Conservation (phyloP, 2,329 filamentous ascomycete species). For the Aspergillus tubingensis region DNA sequence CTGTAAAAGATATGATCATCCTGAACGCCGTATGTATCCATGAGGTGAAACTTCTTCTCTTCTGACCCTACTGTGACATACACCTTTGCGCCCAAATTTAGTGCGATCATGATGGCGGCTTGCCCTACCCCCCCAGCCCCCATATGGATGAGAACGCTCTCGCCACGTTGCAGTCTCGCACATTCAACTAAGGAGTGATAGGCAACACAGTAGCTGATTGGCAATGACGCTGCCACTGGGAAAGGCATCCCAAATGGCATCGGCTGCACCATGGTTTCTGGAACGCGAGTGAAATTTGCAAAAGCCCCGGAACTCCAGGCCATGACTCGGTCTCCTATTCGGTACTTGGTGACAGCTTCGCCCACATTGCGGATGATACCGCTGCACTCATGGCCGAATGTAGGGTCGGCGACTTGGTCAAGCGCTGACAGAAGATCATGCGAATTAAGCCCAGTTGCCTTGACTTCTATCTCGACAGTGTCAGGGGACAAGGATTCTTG, state of each 20-base stretch:
- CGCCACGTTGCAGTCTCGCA: not conserved
- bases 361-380: not conserved
- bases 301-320: not conserved
- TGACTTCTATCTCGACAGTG: not conserved
- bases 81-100: not conserved
- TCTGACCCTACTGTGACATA: not conserved
- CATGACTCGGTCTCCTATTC: not conserved
- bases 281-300: not conserved
- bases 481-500: not conserved
- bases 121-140: constrained; percentile 24
- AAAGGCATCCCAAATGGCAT: not conserved
- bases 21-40: not conserved
- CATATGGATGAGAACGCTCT: not conserved
- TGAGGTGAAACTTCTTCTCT: not conserved
- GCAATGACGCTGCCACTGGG: not conserved
- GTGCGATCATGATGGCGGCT: constrained; percentile 27
- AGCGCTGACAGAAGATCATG: not conserved
- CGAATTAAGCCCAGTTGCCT: not conserved
- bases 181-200: not conserved
- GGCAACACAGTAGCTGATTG: not conserved
- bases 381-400: not conserved
- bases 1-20: not conserved
- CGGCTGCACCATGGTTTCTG: not conserved
- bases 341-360: not conserved
- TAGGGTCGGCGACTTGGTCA: not conserved